These are phyloP conservation scores for Rostrohypoxylon terebratum DNA, from an alignment of 495 filamentous ascomycete species.

Conservation along the genomic window DNA sequence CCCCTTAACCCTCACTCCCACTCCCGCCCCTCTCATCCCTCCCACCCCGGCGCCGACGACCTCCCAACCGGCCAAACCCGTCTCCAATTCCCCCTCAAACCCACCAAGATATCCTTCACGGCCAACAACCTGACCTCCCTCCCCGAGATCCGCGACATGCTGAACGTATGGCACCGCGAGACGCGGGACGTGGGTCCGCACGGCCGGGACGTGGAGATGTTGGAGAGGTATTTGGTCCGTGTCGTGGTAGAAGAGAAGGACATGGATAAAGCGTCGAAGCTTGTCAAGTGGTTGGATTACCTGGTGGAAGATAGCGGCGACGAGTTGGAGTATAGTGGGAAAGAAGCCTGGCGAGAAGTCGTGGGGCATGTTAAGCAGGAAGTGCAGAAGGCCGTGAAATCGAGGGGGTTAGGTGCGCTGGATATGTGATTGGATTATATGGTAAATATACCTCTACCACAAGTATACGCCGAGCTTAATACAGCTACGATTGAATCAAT, in stretches of 20 bases:
- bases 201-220: slow-evolving; percentile 75
- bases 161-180: slow-evolving; percentile 74
- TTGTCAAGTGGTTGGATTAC: slow-evolving; percentile 79
- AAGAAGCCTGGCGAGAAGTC: slow-evolving; percentile 60
- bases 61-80: slow-evolving; percentile 48
- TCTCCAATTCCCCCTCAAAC: slow-evolving; percentile 51
- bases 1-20: slow-evolving; percentile 20
- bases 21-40: slow-evolving; percentile 12
- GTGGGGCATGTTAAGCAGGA: slow-evolving; percentile 66
- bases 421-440: slow-evolving; percentile 54
- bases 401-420: slow-evolving; percentile 73
- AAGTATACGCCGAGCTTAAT: background rate
- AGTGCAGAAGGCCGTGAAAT: slow-evolving; percentile 69
- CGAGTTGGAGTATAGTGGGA: slow-evolving; percentile 42
- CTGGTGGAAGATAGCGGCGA: slow-evolving; percentile 65
- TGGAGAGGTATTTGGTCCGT: slow-evolving; percentile 73
- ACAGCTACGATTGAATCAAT: slow-evolving; percentile 12
- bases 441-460: background rate
- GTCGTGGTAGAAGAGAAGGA: slow-evolving; percentile 80
- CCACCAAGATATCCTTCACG: slow-evolving; percentile 52
- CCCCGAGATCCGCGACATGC: slow-evolving; percentile 54
- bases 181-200: slow-evolving; percentile 79
- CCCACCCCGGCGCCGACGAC: slow-evolving; percentile 11
- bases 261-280: slow-evolving; percentile 75
- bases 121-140: slow-evolving; percentile 36